Base-by-base conservation (phyloP, 371 early-diverging fungal genomes). In the Mucor circinelloides region DNA sequence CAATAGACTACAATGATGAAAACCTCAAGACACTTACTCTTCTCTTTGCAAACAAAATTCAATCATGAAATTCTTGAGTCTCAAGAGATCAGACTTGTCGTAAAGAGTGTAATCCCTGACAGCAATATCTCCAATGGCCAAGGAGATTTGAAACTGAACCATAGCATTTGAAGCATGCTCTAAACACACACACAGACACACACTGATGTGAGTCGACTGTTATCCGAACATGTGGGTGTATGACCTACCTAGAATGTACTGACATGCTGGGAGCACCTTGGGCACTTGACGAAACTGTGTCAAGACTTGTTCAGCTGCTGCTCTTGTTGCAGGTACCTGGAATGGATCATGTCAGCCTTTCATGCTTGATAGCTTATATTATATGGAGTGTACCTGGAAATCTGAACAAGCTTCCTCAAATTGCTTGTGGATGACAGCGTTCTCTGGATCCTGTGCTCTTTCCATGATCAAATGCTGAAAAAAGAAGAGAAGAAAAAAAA, bases 341-440 rank as follows among this genome's bases (percentile, higher is more conserved):
- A 12, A 25, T 27, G 28, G 46, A 46, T 40, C 40, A 21, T 21
- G 46, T 46, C 10, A 46, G 46, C 21, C n/a, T 7, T 10, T n/a
- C n/a, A n/a, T n/a, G n/a, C n/a, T n/a, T n/a, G n/a, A n/a, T n/a
- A n/a, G n/a, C n/a, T n/a, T n/a, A n/a, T n/a, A 44, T 6, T 23
- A 4, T 25, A 1, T 5, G 3, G 3, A 25, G 1, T 6, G 9
- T 80, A 89, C 90, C 81, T 87, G 87, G 58, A 89, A 80, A 69
- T 89, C 89, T 19, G 78, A 77, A 69, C 91, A 90, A 12, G 89
- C 88, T 71, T 89, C 87, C 71, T 89, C 89, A 64, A 88, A 86
- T 59, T 86, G 86, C 27, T 75, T 74, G 50, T 62, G 66, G 48
- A 78, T 75, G n/a, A 63, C 27, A 54, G 77, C 78, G 19, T 72